Conservation (phyloP, 176 grass and related monocot genomes). For the Chloris gayana region DNA sequence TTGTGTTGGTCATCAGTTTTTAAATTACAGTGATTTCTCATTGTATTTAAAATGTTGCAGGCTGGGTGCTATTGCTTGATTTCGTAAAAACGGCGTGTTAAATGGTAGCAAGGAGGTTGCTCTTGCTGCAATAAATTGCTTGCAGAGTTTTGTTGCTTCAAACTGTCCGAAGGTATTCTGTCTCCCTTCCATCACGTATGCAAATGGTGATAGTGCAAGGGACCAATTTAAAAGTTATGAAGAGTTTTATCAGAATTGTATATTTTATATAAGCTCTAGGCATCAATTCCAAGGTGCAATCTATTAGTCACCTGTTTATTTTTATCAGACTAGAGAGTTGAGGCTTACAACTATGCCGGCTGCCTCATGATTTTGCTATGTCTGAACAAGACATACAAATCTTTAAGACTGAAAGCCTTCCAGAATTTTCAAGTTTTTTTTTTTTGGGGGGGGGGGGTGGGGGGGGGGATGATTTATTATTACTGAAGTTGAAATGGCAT, state of each 20-base stretch:
- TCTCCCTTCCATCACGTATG: not conserved
- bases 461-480: too few relatives aligned
- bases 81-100: conserved; percentile 87
- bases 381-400: not conserved
- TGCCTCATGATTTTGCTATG: conserved; percentile 34
- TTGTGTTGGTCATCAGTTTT: conserved; percentile 13
- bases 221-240: not conserved
- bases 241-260: not conserved
- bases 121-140: conserved; percentile 94
- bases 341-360: not conserved
- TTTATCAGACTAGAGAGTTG: not conserved
- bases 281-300: not conserved
- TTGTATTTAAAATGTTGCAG: conserved; percentile 49
- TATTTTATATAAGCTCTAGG: not conserved
- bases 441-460: too few relatives aligned
- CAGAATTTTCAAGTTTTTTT: not conserved
- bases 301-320: conserved; percentile 22
- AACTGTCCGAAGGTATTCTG: conserved; percentile 86
- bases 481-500: conserved; percentile 27
- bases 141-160: conserved; percentile 85
- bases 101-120: conserved; percentile 98
- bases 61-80: conserved; percentile 82
- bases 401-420: too few relatives aligned
- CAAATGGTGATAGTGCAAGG: conserved; percentile 21
- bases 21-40: conserved; percentile 15